Conservation (phyloP, 2,329 filamentous ascomycete genomes). For the Talaromyces sp. region DNA sequence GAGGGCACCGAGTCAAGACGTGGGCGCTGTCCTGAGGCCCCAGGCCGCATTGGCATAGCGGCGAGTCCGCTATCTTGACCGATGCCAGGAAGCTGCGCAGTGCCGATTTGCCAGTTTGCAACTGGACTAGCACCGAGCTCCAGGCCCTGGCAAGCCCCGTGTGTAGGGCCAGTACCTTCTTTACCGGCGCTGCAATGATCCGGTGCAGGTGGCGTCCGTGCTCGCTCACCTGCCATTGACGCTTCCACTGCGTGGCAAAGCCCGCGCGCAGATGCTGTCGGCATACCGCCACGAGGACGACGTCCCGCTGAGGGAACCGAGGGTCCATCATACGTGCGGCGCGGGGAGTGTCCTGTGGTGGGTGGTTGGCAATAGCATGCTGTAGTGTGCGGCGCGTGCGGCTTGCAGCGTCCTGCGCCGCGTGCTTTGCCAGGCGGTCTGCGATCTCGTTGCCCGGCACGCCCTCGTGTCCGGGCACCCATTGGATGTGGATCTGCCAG, state of each 20-base stretch:
- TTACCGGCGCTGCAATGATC: background rate
- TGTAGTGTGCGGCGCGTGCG: constrained; percentile 5
- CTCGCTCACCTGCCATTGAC: background rate
- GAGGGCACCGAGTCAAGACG: background rate
- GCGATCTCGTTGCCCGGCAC: background rate
- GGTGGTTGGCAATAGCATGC: no score
- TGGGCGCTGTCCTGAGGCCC: background rate
- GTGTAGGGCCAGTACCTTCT: background rate
- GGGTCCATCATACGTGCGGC: background rate
- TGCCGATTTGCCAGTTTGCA: background rate
- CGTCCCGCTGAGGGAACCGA: background rate
- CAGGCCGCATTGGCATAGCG: background rate
- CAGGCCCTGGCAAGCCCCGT: background rate
- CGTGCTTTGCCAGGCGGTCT: background rate
- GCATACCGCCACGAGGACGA: background rate
- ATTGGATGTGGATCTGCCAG: background rate
- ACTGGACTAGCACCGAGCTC: background rate
- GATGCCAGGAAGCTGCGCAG: background rate
- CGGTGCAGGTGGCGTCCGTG: background rate
- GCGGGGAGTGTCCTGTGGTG: background rate
- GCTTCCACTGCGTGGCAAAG: background rate
- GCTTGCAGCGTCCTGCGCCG: background rate
- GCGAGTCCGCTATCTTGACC: background rate
- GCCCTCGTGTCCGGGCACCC: constrained; percentile 10
- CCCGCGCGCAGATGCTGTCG: background rate